Evolutionary conservation across 1,139 yeast species (phyloP).

Genomic region (Geotrichum histeridarum): DNA sequence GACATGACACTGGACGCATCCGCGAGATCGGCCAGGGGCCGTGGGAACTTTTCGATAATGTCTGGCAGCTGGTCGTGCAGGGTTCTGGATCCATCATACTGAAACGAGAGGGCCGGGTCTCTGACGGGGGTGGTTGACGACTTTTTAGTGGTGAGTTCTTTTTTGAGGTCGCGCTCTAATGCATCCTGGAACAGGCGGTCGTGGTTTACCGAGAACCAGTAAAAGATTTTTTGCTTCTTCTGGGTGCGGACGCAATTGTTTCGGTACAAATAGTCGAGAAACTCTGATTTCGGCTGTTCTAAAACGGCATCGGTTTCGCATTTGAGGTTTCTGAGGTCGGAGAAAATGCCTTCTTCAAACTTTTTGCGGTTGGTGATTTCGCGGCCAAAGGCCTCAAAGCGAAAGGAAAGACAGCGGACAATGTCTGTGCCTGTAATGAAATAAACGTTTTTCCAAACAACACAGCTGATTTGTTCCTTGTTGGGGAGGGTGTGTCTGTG

Average conservation of each 20-base stretch:
- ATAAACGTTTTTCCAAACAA: conserved; percentile 85
- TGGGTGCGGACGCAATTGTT: conserved; percentile 89
- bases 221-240: conserved; percentile 93
- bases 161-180: conserved; percentile 82
- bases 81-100: conserved; percentile 37
- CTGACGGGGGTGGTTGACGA: conserved; percentile 40
- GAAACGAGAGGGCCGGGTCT: conserved; percentile 43
- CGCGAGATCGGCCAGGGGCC: conserved; percentile 34
- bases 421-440: conserved; percentile 95
- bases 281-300: conserved; percentile 83
- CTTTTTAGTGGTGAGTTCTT: conserved; percentile 46
- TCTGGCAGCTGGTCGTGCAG: conserved; percentile 39
- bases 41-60: conserved; percentile 32
- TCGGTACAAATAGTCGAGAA: conserved; percentile 76
- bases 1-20: conserved; percentile 31
- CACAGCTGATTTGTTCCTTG: conserved; percentile 87
- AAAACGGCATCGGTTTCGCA: conserved; percentile 84
- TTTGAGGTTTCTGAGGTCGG: conserved; percentile 81
- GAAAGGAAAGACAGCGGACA: conserved; percentile 82
- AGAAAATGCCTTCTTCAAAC: conserved; percentile 94
- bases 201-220: conserved; percentile 95
- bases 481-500: conserved; percentile 59
- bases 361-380: conserved; percentile 79
- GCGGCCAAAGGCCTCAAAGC: conserved; percentile 87
- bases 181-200: conserved; percentile 93